A percentile compares a stretch with the other conserved stretches of the same genome.
These are phyloP conservation scores for Yarrowia deformans DNA, from an alignment of 805 yeast species.

Conservation along the genomic window DNA sequence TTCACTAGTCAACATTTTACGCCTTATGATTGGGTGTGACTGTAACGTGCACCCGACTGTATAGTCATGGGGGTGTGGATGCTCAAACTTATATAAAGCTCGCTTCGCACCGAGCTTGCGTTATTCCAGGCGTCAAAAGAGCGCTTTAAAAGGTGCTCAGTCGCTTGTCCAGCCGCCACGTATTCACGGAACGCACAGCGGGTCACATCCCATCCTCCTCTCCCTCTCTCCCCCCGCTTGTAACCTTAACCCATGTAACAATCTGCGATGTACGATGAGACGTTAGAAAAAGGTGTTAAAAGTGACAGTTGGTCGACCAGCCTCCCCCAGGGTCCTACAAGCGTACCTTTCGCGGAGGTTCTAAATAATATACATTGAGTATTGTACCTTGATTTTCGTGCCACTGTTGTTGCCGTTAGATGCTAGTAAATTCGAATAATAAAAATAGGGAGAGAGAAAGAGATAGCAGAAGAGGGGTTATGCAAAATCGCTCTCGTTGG, in stretches of 20 bases:
- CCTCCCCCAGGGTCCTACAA: neutral
- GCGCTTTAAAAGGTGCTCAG: no score
- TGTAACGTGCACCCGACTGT: no score
- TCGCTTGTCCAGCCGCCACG: neutral
- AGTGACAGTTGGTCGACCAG: neutral
- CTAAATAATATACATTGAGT: conserved; percentile 20
- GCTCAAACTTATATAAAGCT: neutral
- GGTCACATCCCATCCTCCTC: neutral
- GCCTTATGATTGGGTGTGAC: no score
- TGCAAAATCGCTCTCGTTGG: conserved; percentile 37
- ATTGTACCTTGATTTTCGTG: neutral
- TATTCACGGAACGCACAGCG: neutral
- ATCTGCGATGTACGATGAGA: conserved; percentile 38
- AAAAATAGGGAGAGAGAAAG: neutral
- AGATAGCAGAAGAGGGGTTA: neutral
- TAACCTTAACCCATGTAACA: conserved; percentile 19
- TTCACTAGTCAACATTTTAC: no score
- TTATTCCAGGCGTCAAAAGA: no score
- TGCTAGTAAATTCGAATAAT: conserved; percentile 7
- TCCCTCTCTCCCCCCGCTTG: conserved; percentile 13
- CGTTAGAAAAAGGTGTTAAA: conserved; percentile 16
- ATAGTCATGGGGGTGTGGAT: no score
- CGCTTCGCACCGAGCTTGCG: neutral
- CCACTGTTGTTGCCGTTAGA: conserved; percentile 5
- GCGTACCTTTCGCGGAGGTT: no score